Conservation (phyloP, 106 monocot genomes). For the Apostasia shenzhenica region DNA sequence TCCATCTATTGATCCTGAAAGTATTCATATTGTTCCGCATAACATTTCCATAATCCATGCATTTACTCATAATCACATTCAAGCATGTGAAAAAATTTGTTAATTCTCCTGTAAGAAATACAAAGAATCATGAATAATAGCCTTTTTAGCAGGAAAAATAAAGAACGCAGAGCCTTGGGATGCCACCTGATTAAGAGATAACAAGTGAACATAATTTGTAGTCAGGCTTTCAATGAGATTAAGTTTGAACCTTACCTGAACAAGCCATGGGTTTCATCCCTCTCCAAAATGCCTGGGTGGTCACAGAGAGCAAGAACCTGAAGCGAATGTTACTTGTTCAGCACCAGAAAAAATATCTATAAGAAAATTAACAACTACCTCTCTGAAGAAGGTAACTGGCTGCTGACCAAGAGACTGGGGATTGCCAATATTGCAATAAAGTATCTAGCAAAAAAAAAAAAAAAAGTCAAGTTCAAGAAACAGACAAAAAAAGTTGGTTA, state of each 20-base stretch:
- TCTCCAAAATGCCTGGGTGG: slow-evolving; percentile 63
- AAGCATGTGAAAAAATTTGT: too few relatives aligned
- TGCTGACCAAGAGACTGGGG: slow-evolving; percentile 90
- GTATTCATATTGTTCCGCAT: too few relatives aligned
- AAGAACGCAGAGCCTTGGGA: too few relatives aligned
- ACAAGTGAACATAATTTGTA: too few relatives aligned
- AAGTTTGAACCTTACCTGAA: slow-evolving; percentile 48
- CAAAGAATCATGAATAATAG: too few relatives aligned
- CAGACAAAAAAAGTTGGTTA: neutral
- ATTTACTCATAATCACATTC: too few relatives aligned
- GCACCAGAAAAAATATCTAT: neutral
- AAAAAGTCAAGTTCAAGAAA: slow-evolving; percentile 2
- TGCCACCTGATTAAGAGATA: too few relatives aligned
- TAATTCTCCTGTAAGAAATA: too few relatives aligned
- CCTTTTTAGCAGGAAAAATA: too few relatives aligned
- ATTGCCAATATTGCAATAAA: slow-evolving; percentile 95
- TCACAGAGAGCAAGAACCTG: slow-evolving; percentile 88
- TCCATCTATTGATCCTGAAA: too few relatives aligned
- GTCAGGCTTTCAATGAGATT: too few relatives aligned
- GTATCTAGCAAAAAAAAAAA: slow-evolving; percentile 38
- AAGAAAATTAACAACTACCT: slow-evolving; percentile 30
- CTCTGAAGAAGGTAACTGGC: slow-evolving; percentile 84
- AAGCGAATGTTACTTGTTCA: slow-evolving; percentile 14
- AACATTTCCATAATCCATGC: too few relatives aligned
- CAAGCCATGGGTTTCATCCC: slow-evolving; percentile 67